Base-by-base conservation (phyloP, 768 basidiomycete genomes). In the Lactarius tabidus region DNA sequence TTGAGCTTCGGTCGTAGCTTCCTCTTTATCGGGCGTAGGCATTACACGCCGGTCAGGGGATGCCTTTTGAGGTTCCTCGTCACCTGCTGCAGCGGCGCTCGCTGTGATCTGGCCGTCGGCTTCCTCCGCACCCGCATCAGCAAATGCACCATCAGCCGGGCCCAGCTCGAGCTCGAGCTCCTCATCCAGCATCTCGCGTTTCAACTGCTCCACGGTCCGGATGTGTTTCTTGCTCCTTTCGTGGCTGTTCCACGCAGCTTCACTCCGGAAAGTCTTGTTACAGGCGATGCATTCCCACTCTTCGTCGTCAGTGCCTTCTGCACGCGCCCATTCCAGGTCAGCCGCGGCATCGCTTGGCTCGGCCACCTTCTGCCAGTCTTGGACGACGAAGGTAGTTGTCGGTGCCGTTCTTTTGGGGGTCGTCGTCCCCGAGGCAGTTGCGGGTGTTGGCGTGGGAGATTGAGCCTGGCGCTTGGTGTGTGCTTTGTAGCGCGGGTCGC, bases 231-330 rank as follows among this genome's bases (percentile, higher is more conserved):
- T 90, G 75, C 95, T 97, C 69, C 95, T 81, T 75, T 98, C 97
- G 68, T 98, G 97, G 74, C 94, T 98, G 70, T 88, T 81, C 95
- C 95, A 99, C 6, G 94, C 92, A 0, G 93, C 91, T 70, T 98
- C 95, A 68, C 89, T 94, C 71, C 88, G 79, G 73, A 98, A 98
- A 0, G 83, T 81, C 78, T 97, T 98, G 33, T 84, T 81, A 71
- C 97, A 99, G 9, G 88, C 95, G n/a, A 98, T 88, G 71, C 97
- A 99, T 74, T 96, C 95, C 88, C 90, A 94, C 72, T 91, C 90
- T 70, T 93, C 90, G 6, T 82, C 76, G 64, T 88, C 84, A 33
- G 84, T 85, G 7, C 85, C 86, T 72, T 89, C 90, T 2, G 82
- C 89, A 9, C 81, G 81, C 4, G 85, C 86, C 88, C 89, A 91